A percentile compares a stretch with the other conserved stretches of the same genome.
phyloP scores from a whole-genome alignment of 768 basidiomycete species.

The Neoboletus brunneissimus region DNA sequence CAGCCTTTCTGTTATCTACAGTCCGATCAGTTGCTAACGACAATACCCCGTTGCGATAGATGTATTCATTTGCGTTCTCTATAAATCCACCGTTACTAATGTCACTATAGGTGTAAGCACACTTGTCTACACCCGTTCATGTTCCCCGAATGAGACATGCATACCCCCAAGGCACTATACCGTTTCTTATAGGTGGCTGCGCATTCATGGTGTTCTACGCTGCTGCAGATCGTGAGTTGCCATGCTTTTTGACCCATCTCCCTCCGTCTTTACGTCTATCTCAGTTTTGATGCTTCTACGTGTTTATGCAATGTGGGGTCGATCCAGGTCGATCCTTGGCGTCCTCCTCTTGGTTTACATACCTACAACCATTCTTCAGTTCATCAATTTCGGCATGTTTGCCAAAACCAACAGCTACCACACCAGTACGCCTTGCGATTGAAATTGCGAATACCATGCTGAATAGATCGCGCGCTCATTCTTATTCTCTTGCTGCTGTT shows the following conservation, averaged over 20 bases:
- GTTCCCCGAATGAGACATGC: not conserved
- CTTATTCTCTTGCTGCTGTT: no score
- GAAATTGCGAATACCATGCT: not conserved
- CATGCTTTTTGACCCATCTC: not conserved
- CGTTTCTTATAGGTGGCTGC: not conserved
- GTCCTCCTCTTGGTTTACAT: conserved; percentile 4
- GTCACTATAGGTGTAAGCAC: conserved; percentile 3
- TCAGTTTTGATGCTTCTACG: conserved; percentile 10
- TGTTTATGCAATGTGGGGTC: conserved; percentile 3
- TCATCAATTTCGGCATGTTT: not conserved
- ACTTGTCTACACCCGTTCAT: not conserved
- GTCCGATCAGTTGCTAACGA: not conserved
- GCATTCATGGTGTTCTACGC: not conserved
- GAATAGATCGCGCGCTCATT: not conserved
- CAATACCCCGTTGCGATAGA: not conserved
- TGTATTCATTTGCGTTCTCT: not conserved
- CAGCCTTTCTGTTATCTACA: not conserved
- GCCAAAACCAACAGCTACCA: not conserved
- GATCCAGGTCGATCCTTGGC: not conserved
- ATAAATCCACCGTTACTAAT: not conserved
- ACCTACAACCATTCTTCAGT: not conserved
- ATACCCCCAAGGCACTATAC: not conserved
- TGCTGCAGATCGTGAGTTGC: conserved; percentile 3
- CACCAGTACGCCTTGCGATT: not conserved
- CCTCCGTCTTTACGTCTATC: not conserved